Evolutionary conservation across 2,329 filamentous ascomycete species (phyloP), one percentile per base, ranked within the genome.

Genomic region (Alternaria arborescens): DNA sequence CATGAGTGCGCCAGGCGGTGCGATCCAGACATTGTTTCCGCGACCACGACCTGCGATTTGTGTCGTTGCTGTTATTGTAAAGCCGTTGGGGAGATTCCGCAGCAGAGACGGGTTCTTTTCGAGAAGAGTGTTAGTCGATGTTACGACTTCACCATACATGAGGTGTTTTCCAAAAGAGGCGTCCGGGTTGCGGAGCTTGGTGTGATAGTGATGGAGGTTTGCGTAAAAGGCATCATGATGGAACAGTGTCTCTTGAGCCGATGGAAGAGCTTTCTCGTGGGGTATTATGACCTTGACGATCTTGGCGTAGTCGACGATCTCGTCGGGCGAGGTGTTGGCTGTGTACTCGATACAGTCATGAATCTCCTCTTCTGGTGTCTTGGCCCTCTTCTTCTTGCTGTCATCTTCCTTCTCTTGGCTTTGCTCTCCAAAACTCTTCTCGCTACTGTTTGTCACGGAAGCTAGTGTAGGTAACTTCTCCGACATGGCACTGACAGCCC

Each of bases 21-120:
- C 93, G 5, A 99, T 88, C 95, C 95, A 99, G 61, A 97, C 92
- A 71, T 99, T 99, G 32, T 86, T 89, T 4, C 95, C 95, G 10
- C 95, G 90, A 8, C 95, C 95, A 38, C 95, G 89, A 8, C 90
- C 95, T 0, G 94, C 92, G 7, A 97, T 84, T 77, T 98, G 94
- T 0, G 91, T 93, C 0, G 93, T 95, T 1, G 95, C 94, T 1
- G 91, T 90, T 11, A 92, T 84, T 0, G 94, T 97, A 75, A 97
- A 93, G n/a, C 95, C 95, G 0, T 87, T 89, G 0, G 94, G 92
- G 0, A 98, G 84, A 44, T 85, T 87, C 5, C 89, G 86, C 36
- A 97, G 87, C 24, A 97, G 82, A 30, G 88, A 88, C 0, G 88
- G 87, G 74, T 99, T 99, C 90, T 95, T 97, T 72, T 98, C 95